Percentiles rank a stretch among this genome's conserved stretches.
phyloP scores from a whole-genome alignment of 2,329 filamentous ascomycete species.

The Pyrenochaeta sp. region DNA sequence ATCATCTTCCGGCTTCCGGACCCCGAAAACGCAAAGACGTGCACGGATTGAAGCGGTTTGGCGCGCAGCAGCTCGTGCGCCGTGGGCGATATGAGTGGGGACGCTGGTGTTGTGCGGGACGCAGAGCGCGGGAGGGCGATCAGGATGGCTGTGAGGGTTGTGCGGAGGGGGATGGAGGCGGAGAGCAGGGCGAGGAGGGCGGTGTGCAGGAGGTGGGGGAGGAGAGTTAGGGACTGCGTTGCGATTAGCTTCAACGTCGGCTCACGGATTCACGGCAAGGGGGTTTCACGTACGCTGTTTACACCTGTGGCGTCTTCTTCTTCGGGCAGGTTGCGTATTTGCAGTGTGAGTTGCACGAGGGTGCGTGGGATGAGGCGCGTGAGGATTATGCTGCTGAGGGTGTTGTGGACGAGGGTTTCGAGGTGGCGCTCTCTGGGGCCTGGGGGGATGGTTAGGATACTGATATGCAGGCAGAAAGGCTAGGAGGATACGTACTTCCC shows the following conservation, averaged over 20 bases:
- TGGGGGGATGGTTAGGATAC: constrained; percentile 15
- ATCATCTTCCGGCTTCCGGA: constrained; percentile 72
- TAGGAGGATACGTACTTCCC: constrained; percentile 65
- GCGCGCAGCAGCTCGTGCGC: constrained; percentile 68
- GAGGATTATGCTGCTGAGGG: constrained; percentile 76
- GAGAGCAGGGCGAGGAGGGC: constrained; percentile 84
- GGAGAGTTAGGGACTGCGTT: constrained; percentile 74
- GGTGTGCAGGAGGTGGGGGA: constrained; percentile 84
- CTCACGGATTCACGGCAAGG: constrained; percentile 11
- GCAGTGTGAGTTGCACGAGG: constrained; percentile 82
- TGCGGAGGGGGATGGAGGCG: constrained; percentile 79
- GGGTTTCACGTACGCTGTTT: constrained; percentile 59
- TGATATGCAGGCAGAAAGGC: no score
- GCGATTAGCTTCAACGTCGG: constrained; percentile 13
- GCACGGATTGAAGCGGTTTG: constrained; percentile 79
- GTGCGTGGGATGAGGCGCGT: constrained; percentile 78
- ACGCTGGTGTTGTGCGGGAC: constrained; percentile 60
- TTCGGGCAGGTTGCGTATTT: constrained; percentile 73
- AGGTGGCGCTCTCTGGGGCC: constrained; percentile 71
- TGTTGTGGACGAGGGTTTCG: constrained; percentile 76
- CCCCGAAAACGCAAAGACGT: constrained; percentile 83
- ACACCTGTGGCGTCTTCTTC: constrained; percentile 70
- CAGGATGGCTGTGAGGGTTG: constrained; percentile 79
- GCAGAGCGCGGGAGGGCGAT: constrained; percentile 79
- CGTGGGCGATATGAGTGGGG: constrained; percentile 61